Conservation (phyloP, 2,329 filamentous ascomycete genomes). For the Fusarium lateritium region DNA sequence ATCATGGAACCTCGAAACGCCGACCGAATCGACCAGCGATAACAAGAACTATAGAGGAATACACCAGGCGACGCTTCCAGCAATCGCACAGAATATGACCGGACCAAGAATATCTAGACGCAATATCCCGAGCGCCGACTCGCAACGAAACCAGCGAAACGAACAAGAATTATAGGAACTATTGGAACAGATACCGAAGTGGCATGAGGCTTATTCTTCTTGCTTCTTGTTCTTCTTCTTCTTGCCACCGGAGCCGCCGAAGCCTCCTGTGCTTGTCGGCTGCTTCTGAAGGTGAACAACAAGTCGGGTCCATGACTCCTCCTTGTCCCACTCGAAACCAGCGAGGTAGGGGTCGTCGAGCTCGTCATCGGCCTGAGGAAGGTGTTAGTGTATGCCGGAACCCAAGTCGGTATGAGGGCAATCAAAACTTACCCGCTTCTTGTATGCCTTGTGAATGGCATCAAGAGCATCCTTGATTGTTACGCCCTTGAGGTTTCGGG, state of each 20-base stretch:
- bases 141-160: conserved; percentile 58
- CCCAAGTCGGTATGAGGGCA: not conserved
- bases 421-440: conserved; percentile 83
- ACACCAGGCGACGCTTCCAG: conserved; percentile 50
- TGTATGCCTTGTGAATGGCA: conserved; percentile 95
- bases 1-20: conserved; percentile 32
- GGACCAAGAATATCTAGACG: conserved; percentile 59
- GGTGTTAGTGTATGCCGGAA: conserved; percentile 11
- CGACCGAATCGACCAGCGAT: conserved; percentile 41
- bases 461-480: conserved; percentile 98
- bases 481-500: conserved; percentile 92
- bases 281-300: conserved; percentile 88
- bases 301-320: conserved; percentile 90
- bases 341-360: conserved; percentile 88
- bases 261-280: conserved; percentile 62
- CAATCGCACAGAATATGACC: conserved; percentile 49
- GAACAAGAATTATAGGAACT: conserved; percentile 57
- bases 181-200: conserved; percentile 59
- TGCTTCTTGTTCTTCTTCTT: conserved; percentile 81
- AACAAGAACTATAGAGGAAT: conserved; percentile 46
- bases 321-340: conserved; percentile 97
- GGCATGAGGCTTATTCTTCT: conserved; percentile 55
- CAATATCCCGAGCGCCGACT: conserved; percentile 61
- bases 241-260: conserved; percentile 68
- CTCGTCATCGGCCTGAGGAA: conserved; percentile 85